phyloP scores from a whole-genome alignment of 139 green algal species.

The Yamagishiella unicocca region DNA sequence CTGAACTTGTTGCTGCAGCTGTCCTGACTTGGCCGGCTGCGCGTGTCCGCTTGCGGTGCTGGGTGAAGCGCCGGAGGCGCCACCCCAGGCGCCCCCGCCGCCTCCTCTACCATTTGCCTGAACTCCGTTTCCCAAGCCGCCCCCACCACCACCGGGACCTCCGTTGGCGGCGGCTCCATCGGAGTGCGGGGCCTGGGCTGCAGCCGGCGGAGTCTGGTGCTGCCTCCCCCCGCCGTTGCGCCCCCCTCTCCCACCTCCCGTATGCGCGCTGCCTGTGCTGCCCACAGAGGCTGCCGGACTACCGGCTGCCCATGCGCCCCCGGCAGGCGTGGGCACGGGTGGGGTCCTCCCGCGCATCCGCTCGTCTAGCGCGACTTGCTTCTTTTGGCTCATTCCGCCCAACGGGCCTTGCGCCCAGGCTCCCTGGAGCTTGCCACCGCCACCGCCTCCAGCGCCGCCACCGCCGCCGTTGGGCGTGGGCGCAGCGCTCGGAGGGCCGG shows the following conservation, averaged over 20 bases:
- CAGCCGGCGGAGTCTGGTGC: neutral
- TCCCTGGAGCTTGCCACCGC: slow-evolving; percentile 21
- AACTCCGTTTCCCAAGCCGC: neutral
- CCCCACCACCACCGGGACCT: neutral
- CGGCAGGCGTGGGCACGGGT: neutral
- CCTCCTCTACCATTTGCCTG: neutral
- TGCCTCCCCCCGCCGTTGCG: neutral
- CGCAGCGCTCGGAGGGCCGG: neutral
- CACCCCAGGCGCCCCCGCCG: neutral
- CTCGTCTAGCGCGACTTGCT: slow-evolving; percentile 28
- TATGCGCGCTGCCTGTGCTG: neutral
- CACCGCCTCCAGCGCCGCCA: neutral
- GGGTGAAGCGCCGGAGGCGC: neutral
- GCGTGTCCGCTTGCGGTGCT: neutral
- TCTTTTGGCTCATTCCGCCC: neutral
- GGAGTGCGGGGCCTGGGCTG: neutral
- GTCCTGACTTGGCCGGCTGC: neutral
- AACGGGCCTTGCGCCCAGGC: slow-evolving; percentile 18
- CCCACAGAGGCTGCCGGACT: slow-evolving; percentile 5
- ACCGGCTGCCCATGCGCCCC: neutral
- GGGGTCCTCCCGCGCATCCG: neutral
- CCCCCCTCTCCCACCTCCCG: neutral
- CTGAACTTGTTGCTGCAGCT: neutral
- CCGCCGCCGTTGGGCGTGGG: neutral
- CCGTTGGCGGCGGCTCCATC: neutral